Base-by-base conservation (phyloP, 257 asterid species). In the Solanum appendiculatum region DNA sequence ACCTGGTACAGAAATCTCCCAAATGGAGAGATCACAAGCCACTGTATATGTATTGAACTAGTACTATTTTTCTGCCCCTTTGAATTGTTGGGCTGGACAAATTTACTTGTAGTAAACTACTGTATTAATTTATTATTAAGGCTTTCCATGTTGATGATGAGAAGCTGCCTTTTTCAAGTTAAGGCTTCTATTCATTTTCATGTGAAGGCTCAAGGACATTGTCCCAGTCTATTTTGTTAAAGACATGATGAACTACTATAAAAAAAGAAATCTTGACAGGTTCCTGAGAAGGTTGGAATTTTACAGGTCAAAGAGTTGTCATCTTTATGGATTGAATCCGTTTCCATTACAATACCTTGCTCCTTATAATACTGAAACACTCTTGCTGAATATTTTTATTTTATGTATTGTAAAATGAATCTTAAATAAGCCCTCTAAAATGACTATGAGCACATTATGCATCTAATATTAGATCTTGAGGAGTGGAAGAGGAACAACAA, bases 31-130 rank as follows among this genome's bases (percentile, higher is more conserved):
- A 86, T 89, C 60, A 88, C 85, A 88, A 91, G 85, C 91, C 90
- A 80, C 23, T 94, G 97, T 93, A 95, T 92, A 94, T 95, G 92
- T 87, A 89, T 86, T 87, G 68, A 31, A 48, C 83, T 90, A 66
- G 68, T 48, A 75, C 82, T 90, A 72, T 69, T 88, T 86, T 37
- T 75, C 78, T 64, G 80, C 63, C 42, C 27, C 83, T 70, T 86
- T 15, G 77, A 74, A 87, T 83, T 78, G 87, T 89, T 87, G 92
- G 93, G 92, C 88, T 92, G 92, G 31, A 48, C 85, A 81, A 58
- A 81, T 48, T 81, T 89, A 91, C 92, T 91, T 78, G 16, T 48
- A 81, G 84, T 80, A 18, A 27, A 46, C 66, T 83, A 25, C 5
- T 83, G 86, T 58, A 83, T 68, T 34, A 70, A 56, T n/a, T 63